phyloP scores from a whole-genome alignment of 73 alveolate species.

The Stentor coeruleus region DNA sequence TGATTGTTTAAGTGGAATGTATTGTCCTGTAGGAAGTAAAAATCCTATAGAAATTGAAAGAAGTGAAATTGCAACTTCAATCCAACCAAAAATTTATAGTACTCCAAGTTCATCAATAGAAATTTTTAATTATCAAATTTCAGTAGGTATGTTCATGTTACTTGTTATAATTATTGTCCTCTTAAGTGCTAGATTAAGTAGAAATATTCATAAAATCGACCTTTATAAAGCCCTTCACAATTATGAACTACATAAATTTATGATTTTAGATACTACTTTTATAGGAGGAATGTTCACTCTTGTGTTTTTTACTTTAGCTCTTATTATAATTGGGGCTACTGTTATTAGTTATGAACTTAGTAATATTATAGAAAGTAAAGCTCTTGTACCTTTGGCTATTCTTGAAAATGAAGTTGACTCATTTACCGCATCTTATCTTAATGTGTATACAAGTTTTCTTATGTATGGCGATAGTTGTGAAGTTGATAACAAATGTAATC shows the following conservation, averaged over 20 bases:
- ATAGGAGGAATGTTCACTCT: neutral
- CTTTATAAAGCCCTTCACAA: neutral
- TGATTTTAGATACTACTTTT: neutral
- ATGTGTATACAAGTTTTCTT: neutral
- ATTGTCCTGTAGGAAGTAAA: constrained; percentile 1
- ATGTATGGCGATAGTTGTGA: neutral
- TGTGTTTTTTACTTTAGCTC: neutral
- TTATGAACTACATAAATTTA: too few relatives aligned
- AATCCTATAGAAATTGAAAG: neutral
- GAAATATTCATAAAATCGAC: neutral
- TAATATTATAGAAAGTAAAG: constrained; percentile 2
- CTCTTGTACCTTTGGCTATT: neutral
- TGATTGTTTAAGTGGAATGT: neutral
- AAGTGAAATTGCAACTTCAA: neutral
- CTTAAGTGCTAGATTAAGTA: neutral
- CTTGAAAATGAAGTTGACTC: neutral
- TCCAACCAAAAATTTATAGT: neutral
- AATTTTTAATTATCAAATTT: neutral
- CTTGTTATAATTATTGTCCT: too few relatives aligned
- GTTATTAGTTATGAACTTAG: neutral
- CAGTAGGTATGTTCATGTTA: neutral
- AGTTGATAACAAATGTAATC: neutral
- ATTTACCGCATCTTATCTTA: neutral
- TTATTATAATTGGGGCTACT: neutral
- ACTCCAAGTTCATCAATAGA: neutral